Percentiles rank a stretch among this genome's conserved stretches.
Conservation (phyloP, 208 protist species). For the Trypanosoma conorhini region DNA sequence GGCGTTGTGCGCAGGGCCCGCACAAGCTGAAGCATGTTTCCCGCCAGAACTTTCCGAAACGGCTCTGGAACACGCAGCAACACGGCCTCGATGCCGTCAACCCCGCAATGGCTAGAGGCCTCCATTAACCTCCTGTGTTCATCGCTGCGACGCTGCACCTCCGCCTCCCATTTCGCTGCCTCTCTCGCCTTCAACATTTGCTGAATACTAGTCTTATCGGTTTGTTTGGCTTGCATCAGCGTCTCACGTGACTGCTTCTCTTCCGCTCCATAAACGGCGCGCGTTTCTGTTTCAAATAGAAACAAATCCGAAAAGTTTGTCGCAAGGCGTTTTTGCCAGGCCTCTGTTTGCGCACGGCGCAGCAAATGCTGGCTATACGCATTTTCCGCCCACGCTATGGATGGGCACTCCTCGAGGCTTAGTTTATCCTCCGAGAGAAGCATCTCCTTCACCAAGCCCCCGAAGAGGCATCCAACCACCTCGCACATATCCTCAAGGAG, state of each 20-base stretch:
- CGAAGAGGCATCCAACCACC: slow-evolving; percentile 27
- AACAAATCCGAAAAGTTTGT: slow-evolving; percentile 44
- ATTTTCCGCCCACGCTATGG: slow-evolving; percentile 32
- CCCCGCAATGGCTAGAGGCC: background rate
- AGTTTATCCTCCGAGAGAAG: slow-evolving; percentile 27
- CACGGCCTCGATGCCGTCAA: background rate
- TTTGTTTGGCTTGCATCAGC: slow-evolving; percentile 22
- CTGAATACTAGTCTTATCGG: slow-evolving; percentile 32
- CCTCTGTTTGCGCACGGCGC: slow-evolving; percentile 43
- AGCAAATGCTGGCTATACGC: slow-evolving; percentile 52
- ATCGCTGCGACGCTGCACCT: slow-evolving; percentile 34
- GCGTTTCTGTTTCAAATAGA: slow-evolving; percentile 44
- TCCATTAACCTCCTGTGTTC: slow-evolving; percentile 32
- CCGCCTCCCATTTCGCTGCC: slow-evolving; percentile 43
- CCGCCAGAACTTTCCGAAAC: slow-evolving; percentile 23
- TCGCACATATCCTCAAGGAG: slow-evolving; percentile 54
- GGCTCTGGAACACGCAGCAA: slow-evolving; percentile 22
- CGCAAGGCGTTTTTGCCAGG: slow-evolving; percentile 66
- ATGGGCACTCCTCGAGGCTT: slow-evolving; percentile 32
- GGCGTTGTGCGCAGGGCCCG: slow-evolving; percentile 56
- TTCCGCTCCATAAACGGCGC: slow-evolving; percentile 41
- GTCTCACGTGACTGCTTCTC: slow-evolving; percentile 38
- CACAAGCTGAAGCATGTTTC: slow-evolving; percentile 41
- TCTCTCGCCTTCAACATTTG: slow-evolving; percentile 27
- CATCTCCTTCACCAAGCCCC: slow-evolving; percentile 8